phyloP scores from a whole-genome alignment of 2,329 filamentous ascomycete species.

The Ceratocystis eucalypticola region DNA sequence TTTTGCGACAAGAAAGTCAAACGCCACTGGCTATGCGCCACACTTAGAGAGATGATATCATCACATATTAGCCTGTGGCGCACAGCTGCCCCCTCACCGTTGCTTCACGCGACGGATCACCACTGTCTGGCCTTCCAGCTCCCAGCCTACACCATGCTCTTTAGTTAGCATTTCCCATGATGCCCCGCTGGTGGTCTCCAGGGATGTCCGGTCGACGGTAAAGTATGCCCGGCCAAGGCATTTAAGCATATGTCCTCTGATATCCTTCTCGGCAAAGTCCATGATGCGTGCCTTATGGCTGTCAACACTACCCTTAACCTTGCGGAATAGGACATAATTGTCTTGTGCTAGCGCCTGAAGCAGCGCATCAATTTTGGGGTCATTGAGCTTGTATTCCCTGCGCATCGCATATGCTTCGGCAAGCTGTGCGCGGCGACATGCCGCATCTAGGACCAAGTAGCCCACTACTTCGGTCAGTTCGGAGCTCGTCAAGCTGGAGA shows the following conservation, averaged over 20 bases:
- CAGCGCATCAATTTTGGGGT: constrained; percentile 54
- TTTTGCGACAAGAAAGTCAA: background rate
- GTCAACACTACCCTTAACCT: constrained; percentile 57
- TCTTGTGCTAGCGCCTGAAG: constrained; percentile 62
- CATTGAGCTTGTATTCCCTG: constrained; percentile 45
- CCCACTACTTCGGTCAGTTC: constrained; percentile 68
- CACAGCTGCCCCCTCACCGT: background rate
- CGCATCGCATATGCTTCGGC: constrained; percentile 58
- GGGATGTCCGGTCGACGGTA: constrained; percentile 50
- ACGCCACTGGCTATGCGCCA: background rate
- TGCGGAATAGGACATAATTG: constrained; percentile 70
- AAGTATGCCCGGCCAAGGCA: constrained; percentile 76
- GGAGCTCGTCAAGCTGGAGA: constrained; percentile 51
- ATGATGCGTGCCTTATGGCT: constrained; percentile 67
- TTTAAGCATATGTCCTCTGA: constrained; percentile 67
- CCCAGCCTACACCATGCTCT: constrained; percentile 70
- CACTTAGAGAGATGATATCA: background rate
- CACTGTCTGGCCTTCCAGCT: constrained; percentile 56
- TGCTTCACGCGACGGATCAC: constrained; percentile 53
- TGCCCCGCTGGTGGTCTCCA: constrained; percentile 55
- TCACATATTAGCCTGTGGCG: background rate
- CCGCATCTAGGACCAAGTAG: constrained; percentile 76
- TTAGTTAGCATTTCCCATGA: constrained; percentile 60
- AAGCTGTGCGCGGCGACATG: constrained; percentile 67
- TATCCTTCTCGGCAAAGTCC: constrained; percentile 63